Conservation (phyloP, 2,329 filamentous ascomycete genomes). For the Neopestalotiopsis sp. region DNA sequence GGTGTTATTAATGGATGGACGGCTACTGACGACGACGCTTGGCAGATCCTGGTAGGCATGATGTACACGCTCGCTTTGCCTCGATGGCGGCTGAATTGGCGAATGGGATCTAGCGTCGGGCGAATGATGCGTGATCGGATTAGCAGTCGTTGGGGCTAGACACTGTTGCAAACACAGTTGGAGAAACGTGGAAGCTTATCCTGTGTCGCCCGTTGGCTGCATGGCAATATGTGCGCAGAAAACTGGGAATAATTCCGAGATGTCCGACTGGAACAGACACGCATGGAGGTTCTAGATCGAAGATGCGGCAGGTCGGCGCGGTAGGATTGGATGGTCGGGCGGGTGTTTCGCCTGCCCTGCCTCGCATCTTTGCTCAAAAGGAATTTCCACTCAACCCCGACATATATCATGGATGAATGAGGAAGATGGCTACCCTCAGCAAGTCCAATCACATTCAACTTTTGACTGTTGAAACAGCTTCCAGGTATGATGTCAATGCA, state of each 20-base stretch:
- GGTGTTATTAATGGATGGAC: not conserved
- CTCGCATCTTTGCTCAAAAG: not conserved
- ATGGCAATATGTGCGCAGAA: not conserved
- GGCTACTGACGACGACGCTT: not conserved
- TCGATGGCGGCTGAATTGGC: slow-evolving; percentile 1
- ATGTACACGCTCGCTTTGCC: not conserved
- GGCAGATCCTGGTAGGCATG: not conserved
- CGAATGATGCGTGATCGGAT: not conserved
- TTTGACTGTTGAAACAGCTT: not conserved
- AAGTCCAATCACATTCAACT: too few relatives aligned
- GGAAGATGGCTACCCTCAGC: too few relatives aligned
- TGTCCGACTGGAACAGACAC: not conserved
- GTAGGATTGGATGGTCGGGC: not conserved
- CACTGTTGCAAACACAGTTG: not conserved
- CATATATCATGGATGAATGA: not conserved
- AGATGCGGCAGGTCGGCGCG: not conserved
- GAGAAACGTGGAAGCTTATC: not conserved
- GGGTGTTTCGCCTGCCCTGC: not conserved
- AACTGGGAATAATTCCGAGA: not conserved
- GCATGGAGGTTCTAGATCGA: not conserved
- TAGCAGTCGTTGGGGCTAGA: not conserved
- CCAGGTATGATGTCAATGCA: not conserved
- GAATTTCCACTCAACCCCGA: not conserved
- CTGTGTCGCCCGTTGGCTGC: not conserved
- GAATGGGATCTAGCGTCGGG: not conserved